A percentile compares a stretch with the other conserved stretches of the same genome.
Evolutionary conservation across 257 asterid species (phyloP).

Genomic region (Nicotiana undulata): DNA sequence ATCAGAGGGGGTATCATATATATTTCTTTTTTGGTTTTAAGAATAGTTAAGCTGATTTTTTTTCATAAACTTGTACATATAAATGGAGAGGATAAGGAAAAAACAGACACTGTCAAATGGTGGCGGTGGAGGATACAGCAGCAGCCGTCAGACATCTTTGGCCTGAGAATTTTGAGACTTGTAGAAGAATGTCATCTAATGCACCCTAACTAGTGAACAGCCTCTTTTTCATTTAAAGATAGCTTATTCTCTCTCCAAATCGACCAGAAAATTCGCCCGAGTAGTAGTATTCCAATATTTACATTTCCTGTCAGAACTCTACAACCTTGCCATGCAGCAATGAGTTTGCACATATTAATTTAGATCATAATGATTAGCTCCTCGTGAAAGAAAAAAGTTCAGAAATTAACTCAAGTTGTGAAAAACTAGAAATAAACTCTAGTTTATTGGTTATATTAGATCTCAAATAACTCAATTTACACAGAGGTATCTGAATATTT

Average conservation of each 20-base stretch:
- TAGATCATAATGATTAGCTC: background rate
- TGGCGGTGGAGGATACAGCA: slow-evolving; percentile 1
- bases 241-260: background rate
- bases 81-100: background rate
- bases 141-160: background rate
- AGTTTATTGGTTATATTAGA: background rate
- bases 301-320: background rate
- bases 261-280: background rate
- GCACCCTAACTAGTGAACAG: background rate
- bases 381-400: background rate
- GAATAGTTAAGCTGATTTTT: background rate
- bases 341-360: background rate
- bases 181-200: slow-evolving; percentile 3
- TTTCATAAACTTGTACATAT: background rate
- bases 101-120: background rate
- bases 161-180: background rate
- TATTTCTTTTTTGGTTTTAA: background rate
- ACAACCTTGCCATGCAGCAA: background rate
- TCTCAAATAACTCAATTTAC: background rate
- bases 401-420: background rate
- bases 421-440: background rate
- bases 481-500: background rate
- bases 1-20: background rate
- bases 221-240: background rate
- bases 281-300: background rate